A percentile compares a stretch with the other conserved stretches of the same genome.
phyloP scores from a whole-genome alignment of 2,329 filamentous ascomycete genomes.

The Davidsoniella neocaledoniae region DNA sequence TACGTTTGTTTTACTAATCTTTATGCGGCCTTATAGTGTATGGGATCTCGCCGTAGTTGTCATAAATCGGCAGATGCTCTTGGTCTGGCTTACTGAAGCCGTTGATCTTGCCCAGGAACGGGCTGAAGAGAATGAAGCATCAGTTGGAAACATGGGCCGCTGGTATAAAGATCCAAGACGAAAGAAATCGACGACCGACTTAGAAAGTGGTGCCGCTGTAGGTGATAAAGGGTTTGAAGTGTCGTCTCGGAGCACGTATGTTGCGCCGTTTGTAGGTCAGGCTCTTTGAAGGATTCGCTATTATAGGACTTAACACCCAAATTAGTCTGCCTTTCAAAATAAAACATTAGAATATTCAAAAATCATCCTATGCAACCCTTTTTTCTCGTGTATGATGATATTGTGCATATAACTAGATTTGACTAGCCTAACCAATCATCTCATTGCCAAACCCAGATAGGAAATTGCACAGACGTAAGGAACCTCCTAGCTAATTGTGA shows the following conservation, averaged over 20 bases:
- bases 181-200: not conserved
- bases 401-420: too few relatives aligned
- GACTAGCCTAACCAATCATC: too few relatives aligned
- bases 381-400: too few relatives aligned
- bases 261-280: constrained; percentile 4
- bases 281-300: constrained; percentile 1
- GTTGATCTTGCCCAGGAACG: not conserved
- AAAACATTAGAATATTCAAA: too few relatives aligned
- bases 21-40: constrained; percentile 3
- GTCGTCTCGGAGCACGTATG: not conserved
- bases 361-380: too few relatives aligned
- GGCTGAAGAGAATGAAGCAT: not conserved
- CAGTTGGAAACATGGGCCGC: not conserved
- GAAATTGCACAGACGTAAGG: too few relatives aligned
- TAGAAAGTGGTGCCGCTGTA: not conserved
- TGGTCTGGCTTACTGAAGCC: constrained; percentile 5
- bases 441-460: too few relatives aligned
- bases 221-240: not conserved
- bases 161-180: constrained; percentile 2
- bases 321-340: too few relatives aligned
- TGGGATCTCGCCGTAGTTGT: constrained; percentile 13
- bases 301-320: too few relatives aligned
- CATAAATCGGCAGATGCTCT: constrained; percentile 9
- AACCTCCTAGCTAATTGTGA: too few relatives aligned
- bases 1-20: not conserved